Evolutionary conservation across 768 basidiomycete genomes (phyloP), one percentile per base, ranked within the genome.

Genomic region (Suillus subluteus): DNA sequence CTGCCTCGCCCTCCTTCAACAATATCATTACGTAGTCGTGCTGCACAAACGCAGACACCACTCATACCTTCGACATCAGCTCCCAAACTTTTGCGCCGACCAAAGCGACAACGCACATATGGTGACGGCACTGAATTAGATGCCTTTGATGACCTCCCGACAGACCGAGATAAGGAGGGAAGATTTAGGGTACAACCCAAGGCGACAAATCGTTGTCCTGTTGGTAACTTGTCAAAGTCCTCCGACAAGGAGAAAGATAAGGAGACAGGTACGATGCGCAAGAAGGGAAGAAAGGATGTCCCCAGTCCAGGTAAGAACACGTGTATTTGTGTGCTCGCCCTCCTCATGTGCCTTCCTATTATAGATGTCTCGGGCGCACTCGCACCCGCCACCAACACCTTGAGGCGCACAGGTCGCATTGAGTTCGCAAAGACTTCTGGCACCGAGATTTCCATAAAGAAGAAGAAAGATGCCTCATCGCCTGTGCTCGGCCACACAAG

Each of bases 41-140:
- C 74, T 72, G 72, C 75, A 30, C 66, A 58, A 63, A 69, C 66
- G 62, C 66, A 73, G 66, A 63, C 75, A 70, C 59, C 73, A 66
- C 50, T 79, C 76, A 69, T 81, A 73, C 78, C 82, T 56, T 82
- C 84, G 41, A 73, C 85, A 3, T 82, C 81, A 41, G 81, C 81
- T 30, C 87, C 91, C 7, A 92, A 89, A 78, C 77, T 94, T 15
- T 79, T 95, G 32, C 87, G 89, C 63, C 83, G 88, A 70, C 93
- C 93, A 15, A 95, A 94, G 78, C 90, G 92, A 46, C 85, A 84
- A 68, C 83, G 87, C 62, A 86, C 86, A 16, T 95, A 90, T 72
- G 93, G 93, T 6, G 92, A 95, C 73, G 96, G 96, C 16, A 95
- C 94, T 12, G 96, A 97, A 75, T 80, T 98, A 62, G 96, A 98